phyloP scores from a whole-genome alignment of 2,329 filamentous ascomycete genomes.

The Myriosclerotinia curreyana region DNA sequence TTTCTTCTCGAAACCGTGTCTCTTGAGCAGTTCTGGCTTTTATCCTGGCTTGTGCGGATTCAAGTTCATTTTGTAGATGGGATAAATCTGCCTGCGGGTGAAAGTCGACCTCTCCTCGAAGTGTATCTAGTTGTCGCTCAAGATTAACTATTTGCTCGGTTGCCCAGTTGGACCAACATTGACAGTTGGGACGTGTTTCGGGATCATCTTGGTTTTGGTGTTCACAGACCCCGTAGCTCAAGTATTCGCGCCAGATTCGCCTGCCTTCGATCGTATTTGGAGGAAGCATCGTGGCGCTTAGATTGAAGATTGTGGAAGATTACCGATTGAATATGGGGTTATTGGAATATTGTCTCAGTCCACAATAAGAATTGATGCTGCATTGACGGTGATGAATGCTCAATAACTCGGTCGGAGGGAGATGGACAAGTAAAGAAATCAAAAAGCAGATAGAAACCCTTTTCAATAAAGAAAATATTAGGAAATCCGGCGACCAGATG shows the following conservation, averaged over 20 bases:
- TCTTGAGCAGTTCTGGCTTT: constrained; percentile 13
- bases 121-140: not conserved
- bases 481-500: not conserved
- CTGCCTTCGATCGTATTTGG: not conserved
- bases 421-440: not conserved
- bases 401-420: not conserved
- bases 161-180: constrained; percentile 12
- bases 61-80: not conserved
- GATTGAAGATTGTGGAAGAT: not conserved
- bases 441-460: not conserved
- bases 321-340: not conserved
- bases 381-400: not conserved
- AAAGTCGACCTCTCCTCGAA: not conserved
- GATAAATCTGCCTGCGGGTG: not conserved
- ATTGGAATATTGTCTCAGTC: not conserved
- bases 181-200: not conserved
- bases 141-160: not conserved
- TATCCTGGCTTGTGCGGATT: constrained; percentile 8
- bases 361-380: not conserved
- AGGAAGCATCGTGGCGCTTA: not conserved
- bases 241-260: constrained; percentile 9
- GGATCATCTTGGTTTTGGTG: not conserved
- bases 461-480: not conserved
- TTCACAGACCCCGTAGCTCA: not conserved
- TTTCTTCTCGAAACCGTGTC: constrained; percentile 10